A percentile compares a stretch with the other conserved stretches of the same genome.
These are phyloP conservation scores for Xenosphaeropsis pyriputrescens DNA, from an alignment of 2,329 filamentous ascomycete species.

Conservation along the genomic window DNA sequence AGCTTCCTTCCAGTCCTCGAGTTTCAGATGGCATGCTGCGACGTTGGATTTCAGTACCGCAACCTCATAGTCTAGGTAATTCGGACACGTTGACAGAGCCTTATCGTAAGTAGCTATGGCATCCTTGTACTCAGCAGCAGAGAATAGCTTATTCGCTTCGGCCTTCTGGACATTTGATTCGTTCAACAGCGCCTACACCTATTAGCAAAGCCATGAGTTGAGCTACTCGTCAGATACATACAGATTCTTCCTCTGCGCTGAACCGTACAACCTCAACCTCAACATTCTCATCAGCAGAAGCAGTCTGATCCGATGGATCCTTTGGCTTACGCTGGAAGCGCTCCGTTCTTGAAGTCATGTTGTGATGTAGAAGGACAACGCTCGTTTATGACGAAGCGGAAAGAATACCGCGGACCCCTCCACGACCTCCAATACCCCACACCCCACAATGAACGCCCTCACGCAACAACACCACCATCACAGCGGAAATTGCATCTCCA, in stretches of 20 bases:
- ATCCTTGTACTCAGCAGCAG: slow-evolving; percentile 52
- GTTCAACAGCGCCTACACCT: slow-evolving; percentile 42
- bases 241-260: slow-evolving; percentile 26
- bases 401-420: slow-evolving; percentile 1
- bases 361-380: no score
- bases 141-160: slow-evolving; percentile 69
- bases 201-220: neutral
- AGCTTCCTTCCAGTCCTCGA: slow-evolving; percentile 74
- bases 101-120: slow-evolving; percentile 75
- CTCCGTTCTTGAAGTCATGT: slow-evolving; percentile 14
- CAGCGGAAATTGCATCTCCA: slow-evolving; percentile 1
- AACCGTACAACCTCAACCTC: slow-evolving; percentile 18
- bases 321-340: slow-evolving; percentile 15
- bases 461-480: slow-evolving; percentile 1
- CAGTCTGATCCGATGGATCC: slow-evolving; percentile 4
- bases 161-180: slow-evolving; percentile 62
- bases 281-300: neutral
- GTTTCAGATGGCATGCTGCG: slow-evolving; percentile 74
- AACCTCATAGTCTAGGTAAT: slow-evolving; percentile 76
- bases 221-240: slow-evolving; percentile 7
- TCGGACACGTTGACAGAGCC: slow-evolving; percentile 64
- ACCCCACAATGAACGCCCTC: neutral
- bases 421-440: neutral
- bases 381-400: neutral
- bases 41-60: slow-evolving; percentile 83